Conservation (phyloP, 176 grass and related monocot species). For the Guadua angustifolia region DNA sequence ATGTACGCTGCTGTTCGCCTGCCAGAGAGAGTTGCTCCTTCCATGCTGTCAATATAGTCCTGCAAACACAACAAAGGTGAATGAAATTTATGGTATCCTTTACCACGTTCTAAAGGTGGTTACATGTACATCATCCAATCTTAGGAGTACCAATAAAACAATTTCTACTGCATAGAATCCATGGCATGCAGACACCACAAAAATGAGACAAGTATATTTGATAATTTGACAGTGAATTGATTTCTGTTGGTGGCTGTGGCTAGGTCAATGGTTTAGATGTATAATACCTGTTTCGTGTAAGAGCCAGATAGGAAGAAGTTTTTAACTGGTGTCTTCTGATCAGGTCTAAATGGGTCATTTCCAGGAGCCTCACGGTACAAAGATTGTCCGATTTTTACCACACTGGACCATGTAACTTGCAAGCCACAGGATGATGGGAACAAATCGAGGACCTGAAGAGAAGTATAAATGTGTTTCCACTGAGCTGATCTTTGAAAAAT, state of each 20-base stretch:
- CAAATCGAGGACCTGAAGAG: conserved; percentile 73
- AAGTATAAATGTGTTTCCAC: conserved; percentile 21
- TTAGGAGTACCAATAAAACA: not conserved
- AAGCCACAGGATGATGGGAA: conserved; percentile 86
- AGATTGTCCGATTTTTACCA: conserved; percentile 93
- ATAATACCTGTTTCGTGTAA: conserved; percentile 90
- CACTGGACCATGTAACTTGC: conserved; percentile 83
- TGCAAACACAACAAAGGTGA: conserved; percentile 40
- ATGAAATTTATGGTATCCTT: not conserved
- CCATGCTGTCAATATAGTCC: conserved; percentile 99
- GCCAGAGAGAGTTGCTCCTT: conserved; percentile 95
- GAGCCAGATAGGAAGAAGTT: conserved; percentile 98
- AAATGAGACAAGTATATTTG: conserved; percentile 32
- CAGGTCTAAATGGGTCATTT: conserved; percentile 93
- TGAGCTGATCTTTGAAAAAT: conserved; percentile 25
- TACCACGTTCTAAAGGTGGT: not conserved
- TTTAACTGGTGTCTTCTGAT: conserved; percentile 90
- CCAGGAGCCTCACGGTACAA: conserved; percentile 96
- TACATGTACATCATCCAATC: not conserved
- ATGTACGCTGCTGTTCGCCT: conserved; percentile 82
- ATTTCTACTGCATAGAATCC: not conserved
- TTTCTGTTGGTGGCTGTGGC: not conserved
- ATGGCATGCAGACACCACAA: not conserved
- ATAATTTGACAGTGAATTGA: not conserved
- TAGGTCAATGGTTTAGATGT: not conserved